Percentiles rank a stretch among this genome's conserved stretches.
Evolutionary conservation across 2,329 filamentous ascomycete species (phyloP).

Genomic region (Colletotrichum sublineola): DNA sequence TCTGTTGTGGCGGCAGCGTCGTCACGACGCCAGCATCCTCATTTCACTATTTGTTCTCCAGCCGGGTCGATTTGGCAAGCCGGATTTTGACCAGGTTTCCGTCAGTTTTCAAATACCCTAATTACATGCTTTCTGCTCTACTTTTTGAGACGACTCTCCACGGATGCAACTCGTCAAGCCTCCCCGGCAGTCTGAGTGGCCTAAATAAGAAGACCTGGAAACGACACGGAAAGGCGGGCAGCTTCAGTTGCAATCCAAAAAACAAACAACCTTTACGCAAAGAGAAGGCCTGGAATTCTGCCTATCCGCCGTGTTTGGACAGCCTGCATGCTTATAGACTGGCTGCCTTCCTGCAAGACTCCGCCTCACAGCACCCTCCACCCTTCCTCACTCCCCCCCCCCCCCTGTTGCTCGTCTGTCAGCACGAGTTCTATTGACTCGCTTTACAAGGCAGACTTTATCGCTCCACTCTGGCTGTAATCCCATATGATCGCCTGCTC

Average conservation of each 20-base stretch:
- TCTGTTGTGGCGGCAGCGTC: background rate
- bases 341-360: constrained; percentile 20
- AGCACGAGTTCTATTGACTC: background rate
- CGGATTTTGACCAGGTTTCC: background rate
- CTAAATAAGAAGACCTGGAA: background rate
- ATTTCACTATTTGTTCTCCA: background rate
- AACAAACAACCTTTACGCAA: background rate
- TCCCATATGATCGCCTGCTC: background rate
- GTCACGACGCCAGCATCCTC: background rate
- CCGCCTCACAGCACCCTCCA: background rate
- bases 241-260: background rate
- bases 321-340: constrained; percentile 13
- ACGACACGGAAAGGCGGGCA: background rate
- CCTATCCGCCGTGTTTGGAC: background rate
- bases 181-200: background rate
- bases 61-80: background rate
- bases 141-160: no score
- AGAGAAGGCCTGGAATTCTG: background rate
- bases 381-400: background rate
- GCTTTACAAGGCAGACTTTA: background rate
- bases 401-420: background rate
- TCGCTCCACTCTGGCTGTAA: background rate
- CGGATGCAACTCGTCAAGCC: background rate
- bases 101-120: constrained; percentile 1
- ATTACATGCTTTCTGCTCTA: background rate